These are phyloP conservation scores for Ophiostoma sp. DNA, from an alignment of 2,329 filamentous ascomycete species.

Conservation along the genomic window DNA sequence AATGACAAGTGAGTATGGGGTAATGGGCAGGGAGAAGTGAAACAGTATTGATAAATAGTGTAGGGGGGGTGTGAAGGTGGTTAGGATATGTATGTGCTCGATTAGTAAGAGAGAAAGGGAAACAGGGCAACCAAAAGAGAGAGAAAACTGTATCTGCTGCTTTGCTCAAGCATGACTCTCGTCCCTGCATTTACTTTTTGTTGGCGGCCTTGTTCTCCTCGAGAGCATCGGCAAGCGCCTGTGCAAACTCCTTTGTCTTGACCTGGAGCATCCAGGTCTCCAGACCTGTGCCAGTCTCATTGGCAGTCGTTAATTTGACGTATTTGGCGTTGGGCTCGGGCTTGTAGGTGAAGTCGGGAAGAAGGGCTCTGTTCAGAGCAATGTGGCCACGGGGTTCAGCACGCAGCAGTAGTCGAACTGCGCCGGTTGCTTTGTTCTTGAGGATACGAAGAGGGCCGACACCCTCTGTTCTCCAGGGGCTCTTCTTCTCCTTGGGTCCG, in stretches of 20 bases:
- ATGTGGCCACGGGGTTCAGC: slow-evolving; percentile 70
- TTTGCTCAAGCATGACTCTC: neutral
- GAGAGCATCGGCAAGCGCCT: slow-evolving; percentile 46
- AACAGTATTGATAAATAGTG: neutral
- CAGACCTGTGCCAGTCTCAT: slow-evolving; percentile 52
- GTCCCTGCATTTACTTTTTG: slow-evolving; percentile 40
- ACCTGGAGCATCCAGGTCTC: slow-evolving; percentile 69
- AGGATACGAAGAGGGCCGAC: slow-evolving; percentile 67
- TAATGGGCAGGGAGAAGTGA: neutral
- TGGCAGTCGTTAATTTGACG: slow-evolving; percentile 53
- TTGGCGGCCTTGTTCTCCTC: slow-evolving; percentile 53
- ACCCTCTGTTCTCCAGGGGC: slow-evolving; percentile 63
- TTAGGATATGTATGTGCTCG: neutral
- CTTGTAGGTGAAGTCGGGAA: slow-evolving; percentile 59
- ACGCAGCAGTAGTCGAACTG: slow-evolving; percentile 63
- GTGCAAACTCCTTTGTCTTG: slow-evolving; percentile 57
- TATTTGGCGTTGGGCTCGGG: slow-evolving; percentile 51
- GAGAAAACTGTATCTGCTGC: neutral
- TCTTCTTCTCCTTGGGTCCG: slow-evolving; percentile 40
- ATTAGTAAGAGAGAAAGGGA: neutral
- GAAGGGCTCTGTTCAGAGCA: slow-evolving; percentile 63
- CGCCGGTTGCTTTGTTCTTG: slow-evolving; percentile 63
- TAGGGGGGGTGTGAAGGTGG: neutral
- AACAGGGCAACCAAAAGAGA: neutral
- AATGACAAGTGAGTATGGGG: slow-evolving; percentile 4